phyloP scores from a whole-genome alignment of 2,329 filamentous ascomycete species.

The Fusarium sp. region DNA sequence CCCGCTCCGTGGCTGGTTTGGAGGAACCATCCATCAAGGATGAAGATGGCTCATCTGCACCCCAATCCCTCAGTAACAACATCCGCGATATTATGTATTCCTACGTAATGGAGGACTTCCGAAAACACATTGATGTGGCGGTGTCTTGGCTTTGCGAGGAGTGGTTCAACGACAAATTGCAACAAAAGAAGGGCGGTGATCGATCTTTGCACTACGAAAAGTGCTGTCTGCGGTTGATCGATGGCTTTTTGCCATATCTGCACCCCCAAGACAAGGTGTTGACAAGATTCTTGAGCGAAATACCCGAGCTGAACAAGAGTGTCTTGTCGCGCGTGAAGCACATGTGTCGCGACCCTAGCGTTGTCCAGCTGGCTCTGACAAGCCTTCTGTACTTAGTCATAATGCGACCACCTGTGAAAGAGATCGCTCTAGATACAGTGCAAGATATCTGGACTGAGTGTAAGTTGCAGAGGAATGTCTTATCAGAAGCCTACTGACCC shows the following conservation, averaged over 20 bases:
- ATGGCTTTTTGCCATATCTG: constrained; percentile 91
- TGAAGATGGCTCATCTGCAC: constrained; percentile 61
- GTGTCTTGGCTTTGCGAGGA: constrained; percentile 97
- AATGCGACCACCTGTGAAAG: constrained; percentile 74
- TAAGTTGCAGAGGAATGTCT: constrained; percentile 56
- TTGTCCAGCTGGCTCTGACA: constrained; percentile 73
- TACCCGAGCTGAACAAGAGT: constrained; percentile 80
- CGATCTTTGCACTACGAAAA: constrained; percentile 79
- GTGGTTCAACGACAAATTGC: constrained; percentile 89
- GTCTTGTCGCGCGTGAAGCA: constrained; percentile 80
- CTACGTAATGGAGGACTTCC: constrained; percentile 93
- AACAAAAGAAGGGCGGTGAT: constrained; percentile 58
- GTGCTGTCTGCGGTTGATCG: constrained; percentile 84
- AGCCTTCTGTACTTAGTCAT: constrained; percentile 76
- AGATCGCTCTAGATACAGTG: constrained; percentile 73
- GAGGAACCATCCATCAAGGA: constrained; percentile 70
- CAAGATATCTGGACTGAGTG: constrained; percentile 77
- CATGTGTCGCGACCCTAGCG: constrained; percentile 75
- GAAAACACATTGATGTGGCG: constrained; percentile 87
- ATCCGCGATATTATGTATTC: constrained; percentile 86
- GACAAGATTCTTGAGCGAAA: constrained; percentile 90
- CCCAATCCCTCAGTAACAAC: constrained; percentile 69
- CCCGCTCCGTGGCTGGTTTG: constrained; percentile 79
- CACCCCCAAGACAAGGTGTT: constrained; percentile 91
- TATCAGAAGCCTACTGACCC: constrained; percentile 34